phyloP scores from a whole-genome alignment of 2,329 filamentous ascomycete genomes.

The Aspergillus sp. region DNA sequence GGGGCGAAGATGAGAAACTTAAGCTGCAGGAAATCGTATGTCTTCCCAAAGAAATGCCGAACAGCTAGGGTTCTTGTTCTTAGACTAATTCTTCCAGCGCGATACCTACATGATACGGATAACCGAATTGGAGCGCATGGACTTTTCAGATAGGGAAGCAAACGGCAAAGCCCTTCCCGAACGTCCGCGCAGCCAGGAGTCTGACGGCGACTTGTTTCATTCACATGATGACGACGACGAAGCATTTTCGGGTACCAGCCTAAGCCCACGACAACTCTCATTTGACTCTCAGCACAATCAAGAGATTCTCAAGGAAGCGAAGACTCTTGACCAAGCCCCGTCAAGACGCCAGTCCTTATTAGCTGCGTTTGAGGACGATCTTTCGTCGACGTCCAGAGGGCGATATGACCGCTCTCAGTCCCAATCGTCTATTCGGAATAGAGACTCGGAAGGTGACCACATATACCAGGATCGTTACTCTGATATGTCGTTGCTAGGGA shows the following conservation, averaged over 20 bases:
- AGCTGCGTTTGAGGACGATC: slow-evolving; percentile 25
- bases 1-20: slow-evolving; percentile 68
- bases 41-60: slow-evolving; percentile 15
- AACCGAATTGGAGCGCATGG: slow-evolving; percentile 70
- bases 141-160: slow-evolving; percentile 38
- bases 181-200: slow-evolving; percentile 55
- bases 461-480: slow-evolving; percentile 4
- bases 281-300: slow-evolving; percentile 26
- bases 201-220: slow-evolving; percentile 36
- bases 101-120: slow-evolving; percentile 87
- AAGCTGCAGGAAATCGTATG: slow-evolving; percentile 91
- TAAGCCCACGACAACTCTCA: slow-evolving; percentile 44
- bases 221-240: slow-evolving; percentile 29
- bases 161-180: slow-evolving; percentile 71
- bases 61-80: neutral
- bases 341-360: slow-evolving; percentile 33
- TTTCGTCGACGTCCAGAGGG: slow-evolving; percentile 22
- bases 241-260: slow-evolving; percentile 43
- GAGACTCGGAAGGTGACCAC: neutral
- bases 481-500: slow-evolving; percentile 15
- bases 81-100: slow-evolving; percentile 47
- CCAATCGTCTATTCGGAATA: slow-evolving; percentile 5
- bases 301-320: slow-evolving; percentile 16
- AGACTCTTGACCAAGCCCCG: slow-evolving; percentile 25
- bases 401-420: slow-evolving; percentile 37